A percentile compares a stretch with the other conserved stretches of the same genome.
Evolutionary conservation across 2,329 filamentous ascomycete genomes (phyloP).

Genomic region (Fusarium aywerte): DNA sequence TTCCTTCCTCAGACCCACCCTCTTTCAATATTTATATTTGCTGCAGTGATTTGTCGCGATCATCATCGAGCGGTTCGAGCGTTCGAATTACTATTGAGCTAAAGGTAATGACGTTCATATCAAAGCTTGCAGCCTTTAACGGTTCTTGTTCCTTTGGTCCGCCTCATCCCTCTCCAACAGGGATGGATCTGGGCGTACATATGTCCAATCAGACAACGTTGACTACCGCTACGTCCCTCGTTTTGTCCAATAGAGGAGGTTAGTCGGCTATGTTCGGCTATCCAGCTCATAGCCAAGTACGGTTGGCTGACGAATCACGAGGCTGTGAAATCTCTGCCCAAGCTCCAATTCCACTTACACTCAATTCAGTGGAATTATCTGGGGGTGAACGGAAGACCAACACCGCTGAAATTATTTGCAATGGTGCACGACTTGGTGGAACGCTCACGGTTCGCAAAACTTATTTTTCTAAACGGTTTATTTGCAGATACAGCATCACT

Average conservation of each 20-base stretch:
- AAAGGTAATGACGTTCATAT: slow-evolving; percentile 9
- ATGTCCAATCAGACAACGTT: slow-evolving; percentile 30
- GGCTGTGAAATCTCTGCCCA: slow-evolving; percentile 44
- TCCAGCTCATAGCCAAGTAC: slow-evolving; percentile 4
- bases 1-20: slow-evolving; percentile 19
- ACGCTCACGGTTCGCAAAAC: slow-evolving; percentile 4
- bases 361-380: slow-evolving; percentile 10
- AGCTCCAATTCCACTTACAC: slow-evolving; percentile 38
- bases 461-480: neutral
- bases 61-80: neutral
- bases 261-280: slow-evolving; percentile 45
- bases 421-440: slow-evolving; percentile 22
- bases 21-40: slow-evolving; percentile 1
- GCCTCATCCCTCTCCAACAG: slow-evolving; percentile 28
- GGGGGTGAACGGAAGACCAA: slow-evolving; percentile 25
- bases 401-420: slow-evolving; percentile 23
- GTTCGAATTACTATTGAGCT: slow-evolving; percentile 17
- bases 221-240: neutral
- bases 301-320: slow-evolving; percentile 35
- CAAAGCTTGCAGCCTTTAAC: neutral
- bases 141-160: slow-evolving; percentile 39
- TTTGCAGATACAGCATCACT: neutral
- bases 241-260: slow-evolving; percentile 39
- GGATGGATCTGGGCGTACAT: slow-evolving; percentile 34
- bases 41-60: neutral